These are phyloP conservation scores for Melanogaster broomeanus DNA, from an alignment of 768 basidiomycete genomes.

Conservation along the genomic window DNA sequence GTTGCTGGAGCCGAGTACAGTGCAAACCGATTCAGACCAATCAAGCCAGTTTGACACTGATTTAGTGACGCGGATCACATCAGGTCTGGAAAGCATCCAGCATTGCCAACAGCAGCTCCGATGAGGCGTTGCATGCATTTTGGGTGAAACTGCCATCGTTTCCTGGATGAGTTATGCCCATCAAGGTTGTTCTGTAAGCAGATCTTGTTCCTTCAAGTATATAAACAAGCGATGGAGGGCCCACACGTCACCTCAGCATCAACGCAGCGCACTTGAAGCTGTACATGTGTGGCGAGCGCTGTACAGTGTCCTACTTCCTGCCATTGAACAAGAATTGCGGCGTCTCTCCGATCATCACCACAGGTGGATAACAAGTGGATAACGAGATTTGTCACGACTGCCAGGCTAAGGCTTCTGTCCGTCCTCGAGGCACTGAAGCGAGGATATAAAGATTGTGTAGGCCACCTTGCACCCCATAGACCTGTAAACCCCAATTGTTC, in stretches of 20 bases:
- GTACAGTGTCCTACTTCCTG: constrained; percentile 13
- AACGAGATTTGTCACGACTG: constrained; percentile 22
- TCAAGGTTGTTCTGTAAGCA: constrained; percentile 4
- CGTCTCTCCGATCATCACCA: constrained; percentile 21
- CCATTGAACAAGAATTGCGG: constrained; percentile 4
- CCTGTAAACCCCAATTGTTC: constrained; percentile 16
- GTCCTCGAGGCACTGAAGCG: constrained; percentile 37
- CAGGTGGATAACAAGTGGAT: constrained; percentile 23
- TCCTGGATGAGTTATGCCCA: constrained; percentile 11
- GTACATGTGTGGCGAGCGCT: constrained; percentile 13
- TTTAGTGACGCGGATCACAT: constrained; percentile 20
- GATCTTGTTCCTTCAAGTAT: constrained; percentile 16
- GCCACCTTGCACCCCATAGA: constrained; percentile 11
- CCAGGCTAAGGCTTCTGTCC: constrained; percentile 30
- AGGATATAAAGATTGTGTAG: constrained; percentile 22
- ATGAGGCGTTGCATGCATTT: not conserved
- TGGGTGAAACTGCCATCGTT: constrained; percentile 11
- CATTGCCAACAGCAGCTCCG: not conserved
- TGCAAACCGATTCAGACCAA: constrained; percentile 12
- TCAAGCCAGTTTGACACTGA: constrained; percentile 20
- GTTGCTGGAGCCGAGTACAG: constrained; percentile 2
- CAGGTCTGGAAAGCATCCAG: not conserved
- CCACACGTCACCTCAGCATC: not conserved
- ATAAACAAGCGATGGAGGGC: constrained; percentile 18
- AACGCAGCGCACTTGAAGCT: constrained; percentile 4